Conservation (phyloP, 75 land plant genomes). For the Pinus albicaulis region DNA sequence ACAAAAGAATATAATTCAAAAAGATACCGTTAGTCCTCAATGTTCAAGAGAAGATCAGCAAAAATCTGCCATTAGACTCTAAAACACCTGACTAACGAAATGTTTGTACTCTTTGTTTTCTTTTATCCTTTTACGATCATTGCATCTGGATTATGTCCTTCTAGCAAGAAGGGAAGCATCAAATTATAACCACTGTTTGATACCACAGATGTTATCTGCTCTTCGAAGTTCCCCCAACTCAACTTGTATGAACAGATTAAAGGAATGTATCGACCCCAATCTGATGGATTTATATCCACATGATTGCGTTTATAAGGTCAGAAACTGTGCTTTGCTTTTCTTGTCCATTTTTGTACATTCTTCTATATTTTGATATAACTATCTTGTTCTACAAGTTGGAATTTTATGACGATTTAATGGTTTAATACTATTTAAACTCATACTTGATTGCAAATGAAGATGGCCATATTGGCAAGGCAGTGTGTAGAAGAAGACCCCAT, state of each 20-base stretch:
- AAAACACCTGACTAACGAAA: no score
- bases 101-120: no score
- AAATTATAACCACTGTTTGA: neutral
- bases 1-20: no score
- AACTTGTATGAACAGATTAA: constrained; percentile 53
- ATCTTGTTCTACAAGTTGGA: neutral
- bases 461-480: constrained; percentile 81
- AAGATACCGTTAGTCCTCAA: no score
- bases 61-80: no score
- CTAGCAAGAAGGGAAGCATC: neutral
- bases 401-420: no score
- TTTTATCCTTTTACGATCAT: no score
- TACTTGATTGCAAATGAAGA: constrained; percentile 22
- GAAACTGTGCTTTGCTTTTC: neutral
- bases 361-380: neutral
- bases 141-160: no score
- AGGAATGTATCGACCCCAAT: constrained; percentile 56
- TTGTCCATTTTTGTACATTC: neutral
- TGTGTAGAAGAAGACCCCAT: constrained; percentile 87
- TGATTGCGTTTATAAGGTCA: constrained; percentile 75
- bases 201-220: constrained; percentile 63
- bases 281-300: constrained; percentile 72
- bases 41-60: no score
- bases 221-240: constrained; percentile 53
- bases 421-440: neutral